Evolutionary conservation across 177 flowering plant species (phyloP).

Genomic region (Telopea speciosissima): DNA sequence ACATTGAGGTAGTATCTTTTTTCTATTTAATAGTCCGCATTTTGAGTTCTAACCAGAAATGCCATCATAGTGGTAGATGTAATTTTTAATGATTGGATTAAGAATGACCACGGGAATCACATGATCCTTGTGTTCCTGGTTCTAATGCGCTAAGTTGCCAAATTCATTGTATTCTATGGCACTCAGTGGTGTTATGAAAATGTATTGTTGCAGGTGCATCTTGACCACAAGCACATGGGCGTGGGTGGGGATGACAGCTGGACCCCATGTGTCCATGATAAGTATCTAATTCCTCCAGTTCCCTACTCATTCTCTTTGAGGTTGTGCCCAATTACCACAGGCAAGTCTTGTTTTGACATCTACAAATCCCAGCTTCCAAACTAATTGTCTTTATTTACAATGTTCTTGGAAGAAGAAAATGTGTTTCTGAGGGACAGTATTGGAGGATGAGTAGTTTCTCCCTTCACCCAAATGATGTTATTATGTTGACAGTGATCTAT

Average conservation of each 20-base stretch:
- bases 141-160: neutral
- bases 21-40: neutral
- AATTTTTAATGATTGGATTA: too few relatives aligned
- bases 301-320: conserved; percentile 78
- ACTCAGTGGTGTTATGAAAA: neutral
- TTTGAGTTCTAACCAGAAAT: neutral
- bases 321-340: conserved; percentile 45
- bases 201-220: conserved; percentile 68
- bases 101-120: neutral
- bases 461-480: too few relatives aligned
- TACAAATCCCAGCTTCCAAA: conserved; percentile 49
- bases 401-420: neutral
- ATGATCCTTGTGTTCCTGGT: neutral
- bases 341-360: conserved; percentile 40
- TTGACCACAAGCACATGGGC: conserved; percentile 98
- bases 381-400: conserved; percentile 9
- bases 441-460: neutral
- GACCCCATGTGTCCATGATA: conserved; percentile 81
- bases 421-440: neutral
- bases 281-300: conserved; percentile 67
- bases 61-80: neutral
- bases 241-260: conserved; percentile 98
- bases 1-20: conserved; percentile 61
- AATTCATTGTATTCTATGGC: neutral
- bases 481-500: neutral